Base-by-base conservation (phyloP, 768 basidiomycete species). In the Tricholoma bakamatsutake region DNA sequence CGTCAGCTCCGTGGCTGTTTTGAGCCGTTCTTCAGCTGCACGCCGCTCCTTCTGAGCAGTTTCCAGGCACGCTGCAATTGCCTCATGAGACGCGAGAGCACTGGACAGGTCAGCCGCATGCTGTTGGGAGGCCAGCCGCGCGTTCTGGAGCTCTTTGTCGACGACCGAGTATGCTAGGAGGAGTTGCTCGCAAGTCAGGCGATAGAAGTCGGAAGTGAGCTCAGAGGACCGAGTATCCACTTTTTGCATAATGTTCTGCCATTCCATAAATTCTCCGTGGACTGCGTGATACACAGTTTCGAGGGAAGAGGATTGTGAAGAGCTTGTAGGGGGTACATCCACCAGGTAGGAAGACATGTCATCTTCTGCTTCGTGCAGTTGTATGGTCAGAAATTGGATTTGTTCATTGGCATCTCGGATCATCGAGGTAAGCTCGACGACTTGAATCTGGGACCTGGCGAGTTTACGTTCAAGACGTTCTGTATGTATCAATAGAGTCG, bases 401-500 rank as follows among this genome's bases (percentile, higher is more conserved):
- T 82, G 75, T 12, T 84, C 80, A 46, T 78, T 78, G 27, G 72
- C 69, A 27, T 82, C 78, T 24, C 85, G 82, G 61, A 87, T 73
- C 40, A 90, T 76, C 57, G 80, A 71, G 1, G 82, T 81, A 7
- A 90, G 70, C 57, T 88, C 87, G 11, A 72, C 66, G 18, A 87
- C 84, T 64, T 90, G 87, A 15, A 70, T 81, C 54, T 88, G 83
- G 4, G 85, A 74, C 62, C 85, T 87, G 39, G 80, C 81, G 12
- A 88, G 72, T 66, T 85, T 88, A 57, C 88, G 81, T 61, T 87
- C 82, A 11, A 88, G 69, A 28, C 86, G 82, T 27, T 75, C 66
- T 24, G 72, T 68, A 7, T 73, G 77, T 9, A 80, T 59, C 53
- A 77, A 76, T 30, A 77, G 57, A 4, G 66, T 59, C 1, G 68